Conservation (phyloP, 306 rosid species). For the Rosa persica region DNA sequence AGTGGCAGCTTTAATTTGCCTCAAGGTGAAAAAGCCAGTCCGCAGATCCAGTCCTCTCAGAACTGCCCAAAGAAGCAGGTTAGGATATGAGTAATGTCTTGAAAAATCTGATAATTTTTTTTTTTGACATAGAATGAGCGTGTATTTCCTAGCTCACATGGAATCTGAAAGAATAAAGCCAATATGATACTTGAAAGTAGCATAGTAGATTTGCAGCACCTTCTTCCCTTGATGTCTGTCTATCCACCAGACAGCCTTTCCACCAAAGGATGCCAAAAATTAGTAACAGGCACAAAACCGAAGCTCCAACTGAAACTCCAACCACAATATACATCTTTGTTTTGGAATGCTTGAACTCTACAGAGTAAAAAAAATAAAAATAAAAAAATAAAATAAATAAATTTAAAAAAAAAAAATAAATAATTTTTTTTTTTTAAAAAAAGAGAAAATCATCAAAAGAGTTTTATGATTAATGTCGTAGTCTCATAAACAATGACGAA, state of each 20-base stretch:
- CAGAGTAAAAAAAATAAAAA: not conserved
- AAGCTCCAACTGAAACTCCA: conserved; percentile 20
- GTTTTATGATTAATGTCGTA: too few relatives aligned
- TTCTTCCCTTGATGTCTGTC: conserved; percentile 11
- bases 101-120: not conserved
- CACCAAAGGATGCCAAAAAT: conserved; percentile 12
- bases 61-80: not conserved
- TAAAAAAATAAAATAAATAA: too few relatives aligned
- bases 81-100: not conserved
- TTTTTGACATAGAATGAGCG: not conserved
- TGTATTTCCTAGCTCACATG: not conserved
- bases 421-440: too few relatives aligned
- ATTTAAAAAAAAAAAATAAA: too few relatives aligned
- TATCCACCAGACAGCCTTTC: not conserved
- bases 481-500: too few relatives aligned
- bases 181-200: not conserved
- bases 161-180: not conserved
- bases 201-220: not conserved
- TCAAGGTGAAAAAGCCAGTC: conserved; percentile 17
- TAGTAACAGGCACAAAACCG: conserved; percentile 1
- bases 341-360: conserved; percentile 11
- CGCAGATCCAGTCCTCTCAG: conserved; percentile 17
- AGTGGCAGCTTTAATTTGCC: conserved; percentile 43
- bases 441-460: too few relatives aligned
- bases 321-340: not conserved